These are phyloP conservation scores for Venturia oleaginea DNA, from an alignment of 2,329 filamentous ascomycete genomes.

Conservation along the genomic window DNA sequence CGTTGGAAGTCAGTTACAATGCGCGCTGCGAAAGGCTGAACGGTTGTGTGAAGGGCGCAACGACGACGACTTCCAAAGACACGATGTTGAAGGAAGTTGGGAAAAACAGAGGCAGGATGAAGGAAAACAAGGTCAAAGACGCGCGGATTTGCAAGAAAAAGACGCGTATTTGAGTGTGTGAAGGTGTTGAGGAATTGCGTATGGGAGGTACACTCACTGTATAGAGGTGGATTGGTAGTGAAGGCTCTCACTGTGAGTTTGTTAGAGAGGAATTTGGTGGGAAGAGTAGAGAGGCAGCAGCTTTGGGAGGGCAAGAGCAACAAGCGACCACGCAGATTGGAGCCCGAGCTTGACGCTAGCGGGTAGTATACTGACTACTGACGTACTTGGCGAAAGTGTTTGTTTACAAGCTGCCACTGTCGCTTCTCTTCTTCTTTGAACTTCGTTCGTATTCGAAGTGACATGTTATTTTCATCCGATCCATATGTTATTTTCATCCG, in stretches of 20 bases:
- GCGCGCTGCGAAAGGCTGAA: background rate
- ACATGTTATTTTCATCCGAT: no score
- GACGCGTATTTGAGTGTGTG: constrained; percentile 13
- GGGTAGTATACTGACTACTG: background rate
- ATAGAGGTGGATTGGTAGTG: background rate
- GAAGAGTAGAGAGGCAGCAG: background rate
- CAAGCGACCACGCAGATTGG: background rate
- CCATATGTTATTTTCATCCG: no score
- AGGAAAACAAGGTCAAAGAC: constrained; percentile 17
- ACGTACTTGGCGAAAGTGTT: background rate
- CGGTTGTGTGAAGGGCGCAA: background rate
- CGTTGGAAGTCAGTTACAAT: constrained; percentile 8
- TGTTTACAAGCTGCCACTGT: background rate
- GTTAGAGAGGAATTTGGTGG: constrained; percentile 8
- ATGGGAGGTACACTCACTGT: background rate
- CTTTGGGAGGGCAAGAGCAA: background rate
- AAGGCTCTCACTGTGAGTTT: background rate
- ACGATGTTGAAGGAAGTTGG: constrained; percentile 22
- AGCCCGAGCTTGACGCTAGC: background rate
- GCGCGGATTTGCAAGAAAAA: constrained; percentile 17
- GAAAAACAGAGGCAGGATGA: constrained; percentile 18
- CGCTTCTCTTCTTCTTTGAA: no score
- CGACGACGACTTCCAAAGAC: constrained; percentile 8
- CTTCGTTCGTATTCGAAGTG: no score
- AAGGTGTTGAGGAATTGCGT: constrained; percentile 5